A percentile compares a stretch with the other conserved stretches of the same genome.
Conservation (phyloP, 2,329 filamentous ascomycete species). For the Trichophaea hybrida region DNA sequence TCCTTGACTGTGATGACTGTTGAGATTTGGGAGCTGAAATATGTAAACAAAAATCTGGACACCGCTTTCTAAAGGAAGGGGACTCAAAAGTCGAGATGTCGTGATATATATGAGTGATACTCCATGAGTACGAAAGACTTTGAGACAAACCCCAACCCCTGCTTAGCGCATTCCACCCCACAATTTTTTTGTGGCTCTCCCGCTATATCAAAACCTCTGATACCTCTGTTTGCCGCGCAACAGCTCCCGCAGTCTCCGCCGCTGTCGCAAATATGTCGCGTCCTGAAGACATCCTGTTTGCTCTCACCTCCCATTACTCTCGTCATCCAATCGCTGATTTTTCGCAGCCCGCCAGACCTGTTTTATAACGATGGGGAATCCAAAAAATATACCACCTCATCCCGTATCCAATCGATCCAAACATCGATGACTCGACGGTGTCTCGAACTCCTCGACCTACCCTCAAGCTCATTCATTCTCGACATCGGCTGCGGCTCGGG, state of each 20-base stretch:
- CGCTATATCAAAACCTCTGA: background rate
- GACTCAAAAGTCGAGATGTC: too few species aligned
- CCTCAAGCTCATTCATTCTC: conserved; percentile 70
- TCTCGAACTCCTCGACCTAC: conserved; percentile 75
- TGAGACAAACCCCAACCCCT: background rate
- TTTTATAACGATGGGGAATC: conserved; percentile 96
- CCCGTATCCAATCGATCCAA: conserved; percentile 90
- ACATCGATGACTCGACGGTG: conserved; percentile 87
- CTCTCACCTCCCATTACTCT: conserved; percentile 15
- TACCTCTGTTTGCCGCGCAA: background rate
- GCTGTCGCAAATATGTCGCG: conserved; percentile 60
- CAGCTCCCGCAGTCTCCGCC: background rate
- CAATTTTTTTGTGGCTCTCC: background rate
- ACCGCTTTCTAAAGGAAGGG: too few species aligned
- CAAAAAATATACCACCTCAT: conserved; percentile 92
- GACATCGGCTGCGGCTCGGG: conserved; percentile 95
- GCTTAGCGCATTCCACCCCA: background rate
- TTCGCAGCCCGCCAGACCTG: conserved; percentile 69
- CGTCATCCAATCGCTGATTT: conserved; percentile 23
- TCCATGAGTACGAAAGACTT: background rate
- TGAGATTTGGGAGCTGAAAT: too few species aligned
- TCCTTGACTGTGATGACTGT: too few species aligned
- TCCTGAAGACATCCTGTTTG: conserved; percentile 84
- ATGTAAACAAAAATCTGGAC: too few species aligned
- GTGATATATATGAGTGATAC: background rate